A percentile compares a stretch with the other conserved stretches of the same genome.
phyloP scores from a whole-genome alignment of 306 rosid genomes.

The Acacia melanoxylon region DNA sequence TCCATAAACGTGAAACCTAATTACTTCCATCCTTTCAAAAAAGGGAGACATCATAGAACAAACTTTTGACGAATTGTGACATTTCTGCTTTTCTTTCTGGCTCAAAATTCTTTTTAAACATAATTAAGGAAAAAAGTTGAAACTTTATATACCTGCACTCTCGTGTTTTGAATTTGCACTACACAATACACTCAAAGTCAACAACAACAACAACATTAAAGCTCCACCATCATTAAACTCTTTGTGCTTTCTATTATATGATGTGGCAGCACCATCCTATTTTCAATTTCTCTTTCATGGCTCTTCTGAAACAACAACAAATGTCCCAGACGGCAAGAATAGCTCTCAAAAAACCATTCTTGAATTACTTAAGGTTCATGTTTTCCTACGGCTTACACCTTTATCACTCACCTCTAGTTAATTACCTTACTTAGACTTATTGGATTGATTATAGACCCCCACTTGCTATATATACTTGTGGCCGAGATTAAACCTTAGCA shows the following conservation, averaged over 20 bases:
- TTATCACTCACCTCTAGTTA: not conserved
- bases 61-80: too few species aligned
- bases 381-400: not conserved
- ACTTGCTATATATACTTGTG: not conserved
- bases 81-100: too few species aligned
- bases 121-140: too few species aligned
- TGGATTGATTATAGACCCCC: not conserved
- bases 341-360: not conserved
- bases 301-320: not conserved
- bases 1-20: too few species aligned
- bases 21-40: too few species aligned
- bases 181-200: not conserved
- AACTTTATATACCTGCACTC: not conserved
- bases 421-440: not conserved
- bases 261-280: not conserved
- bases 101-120: too few species aligned
- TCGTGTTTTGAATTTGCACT: not conserved
- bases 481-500: not conserved
- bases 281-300: not conserved
- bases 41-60: too few species aligned
- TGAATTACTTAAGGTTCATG: not conserved
- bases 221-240: not conserved
- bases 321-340: slow-evolving; percentile 48
- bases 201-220: not conserved
- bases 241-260: not conserved